A percentile compares a stretch with the other conserved stretches of the same genome.
These are phyloP conservation scores for Trichoderma sp. DNA, from an alignment of 2,329 filamentous ascomycete species.

Conservation along the genomic window DNA sequence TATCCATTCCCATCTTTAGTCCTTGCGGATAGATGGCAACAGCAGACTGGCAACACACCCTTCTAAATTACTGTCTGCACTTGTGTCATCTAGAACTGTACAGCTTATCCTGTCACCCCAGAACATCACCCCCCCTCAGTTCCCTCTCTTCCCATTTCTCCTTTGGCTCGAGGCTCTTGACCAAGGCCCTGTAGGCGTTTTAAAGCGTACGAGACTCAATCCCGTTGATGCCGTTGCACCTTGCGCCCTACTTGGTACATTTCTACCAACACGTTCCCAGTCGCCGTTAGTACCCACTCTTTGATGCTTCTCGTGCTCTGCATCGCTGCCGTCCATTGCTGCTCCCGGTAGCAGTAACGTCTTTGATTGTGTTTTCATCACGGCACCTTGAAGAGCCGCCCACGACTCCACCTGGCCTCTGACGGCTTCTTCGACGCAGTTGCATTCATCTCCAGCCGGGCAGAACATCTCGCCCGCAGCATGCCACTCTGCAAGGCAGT, in stretches of 20 bases:
- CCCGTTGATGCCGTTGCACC: conserved; percentile 33
- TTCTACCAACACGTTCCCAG: conserved; percentile 31
- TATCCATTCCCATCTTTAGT: background rate
- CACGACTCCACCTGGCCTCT: conserved; percentile 60
- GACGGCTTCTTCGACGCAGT: conserved; percentile 56
- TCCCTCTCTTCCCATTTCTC: conserved; percentile 19
- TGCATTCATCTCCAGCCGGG: conserved; percentile 63
- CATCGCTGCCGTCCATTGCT: conserved; percentile 30
- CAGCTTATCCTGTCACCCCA: background rate
- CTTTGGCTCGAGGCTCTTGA: conserved; percentile 41
- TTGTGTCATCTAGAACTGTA: background rate
- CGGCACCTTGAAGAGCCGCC: conserved; percentile 45
- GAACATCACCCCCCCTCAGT: background rate
- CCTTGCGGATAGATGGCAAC: background rate
- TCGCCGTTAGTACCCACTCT: conserved; percentile 20
- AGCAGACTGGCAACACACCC: background rate
- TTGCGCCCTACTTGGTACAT: conserved; percentile 24
- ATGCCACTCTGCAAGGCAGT: conserved; percentile 59
- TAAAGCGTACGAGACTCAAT: conserved; percentile 50
- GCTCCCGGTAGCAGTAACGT: conserved; percentile 30
- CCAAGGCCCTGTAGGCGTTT: conserved; percentile 47
- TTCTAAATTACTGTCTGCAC: background rate
- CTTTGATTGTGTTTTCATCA: conserved; percentile 34
- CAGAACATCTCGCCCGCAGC: conserved; percentile 55
- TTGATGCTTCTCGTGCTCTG: conserved; percentile 26